These are phyloP conservation scores for Penicillium malachiteum DNA, from an alignment of 495 filamentous ascomycete genomes.

Conservation along the genomic window DNA sequence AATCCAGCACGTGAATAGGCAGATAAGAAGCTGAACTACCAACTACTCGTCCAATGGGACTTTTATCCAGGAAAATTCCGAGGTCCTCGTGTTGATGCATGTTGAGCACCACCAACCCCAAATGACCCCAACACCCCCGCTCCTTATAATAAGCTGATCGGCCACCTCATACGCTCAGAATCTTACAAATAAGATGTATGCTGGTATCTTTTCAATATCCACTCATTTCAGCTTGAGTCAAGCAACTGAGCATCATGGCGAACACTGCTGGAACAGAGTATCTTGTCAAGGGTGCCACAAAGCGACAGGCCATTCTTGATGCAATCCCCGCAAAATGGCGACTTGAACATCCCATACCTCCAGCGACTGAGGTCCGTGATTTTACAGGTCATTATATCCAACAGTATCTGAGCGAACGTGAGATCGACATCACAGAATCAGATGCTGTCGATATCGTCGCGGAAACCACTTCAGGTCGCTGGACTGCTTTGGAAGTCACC, in stretches of 20 bases:
- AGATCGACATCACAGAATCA: constrained; percentile 58
- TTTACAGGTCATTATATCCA: constrained; percentile 62
- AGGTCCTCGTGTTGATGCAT: constrained; percentile 3
- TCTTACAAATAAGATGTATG: too few relatives aligned
- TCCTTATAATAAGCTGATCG: not conserved
- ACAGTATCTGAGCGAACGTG: constrained; percentile 52
- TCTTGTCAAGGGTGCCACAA: constrained; percentile 46
- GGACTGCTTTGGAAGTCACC: constrained; percentile 51
- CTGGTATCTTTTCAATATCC: too few relatives aligned
- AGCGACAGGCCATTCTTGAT: constrained; percentile 51
- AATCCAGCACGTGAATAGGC: too few relatives aligned
- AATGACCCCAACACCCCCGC: constrained; percentile 24
- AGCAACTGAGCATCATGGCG: not conserved
- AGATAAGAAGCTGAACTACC: too few relatives aligned
- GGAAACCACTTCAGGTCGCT: constrained; percentile 44
- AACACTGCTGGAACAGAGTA: constrained; percentile 26
- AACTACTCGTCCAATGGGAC: not conserved
- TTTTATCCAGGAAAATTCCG: not conserved
- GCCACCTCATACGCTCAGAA: too few relatives aligned
- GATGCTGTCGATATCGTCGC: constrained; percentile 50
- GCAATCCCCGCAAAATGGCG: constrained; percentile 61
- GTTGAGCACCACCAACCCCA: constrained; percentile 4
- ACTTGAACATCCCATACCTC: constrained; percentile 45
- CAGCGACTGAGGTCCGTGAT: constrained; percentile 53
- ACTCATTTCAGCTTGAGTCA: too few relatives aligned